Conservation (phyloP, 768 basidiomycete species). For the Tephrocybe sp. region DNA sequence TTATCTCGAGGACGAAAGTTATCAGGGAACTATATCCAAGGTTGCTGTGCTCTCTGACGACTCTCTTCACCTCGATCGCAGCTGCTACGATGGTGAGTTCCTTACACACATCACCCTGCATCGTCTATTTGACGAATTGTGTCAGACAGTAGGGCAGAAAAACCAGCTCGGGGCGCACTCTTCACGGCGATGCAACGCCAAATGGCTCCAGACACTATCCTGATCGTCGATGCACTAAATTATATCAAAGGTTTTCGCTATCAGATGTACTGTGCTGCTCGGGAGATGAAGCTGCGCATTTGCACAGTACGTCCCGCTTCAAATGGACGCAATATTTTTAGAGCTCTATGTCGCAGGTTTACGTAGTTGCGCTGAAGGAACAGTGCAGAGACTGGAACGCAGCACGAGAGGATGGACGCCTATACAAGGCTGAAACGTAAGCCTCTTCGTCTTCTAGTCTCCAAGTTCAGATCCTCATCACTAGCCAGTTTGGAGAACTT, state of each 20-base stretch:
- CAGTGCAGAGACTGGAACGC: slow-evolving; percentile 77
- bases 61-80: slow-evolving; percentile 55
- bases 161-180: slow-evolving; percentile 79
- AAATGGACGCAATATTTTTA: background rate
- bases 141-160: slow-evolving; percentile 78
- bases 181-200: slow-evolving; percentile 81
- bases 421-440: slow-evolving; percentile 75
- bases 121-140: background rate
- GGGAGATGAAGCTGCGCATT: slow-evolving; percentile 80
- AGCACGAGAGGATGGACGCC: slow-evolving; percentile 38
- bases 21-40: slow-evolving; percentile 47
- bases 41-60: slow-evolving; percentile 72
- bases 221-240: slow-evolving; percentile 89
- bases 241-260: slow-evolving; percentile 99
- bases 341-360: slow-evolving; percentile 48
- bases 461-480: slow-evolving; percentile 1
- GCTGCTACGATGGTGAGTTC: slow-evolving; percentile 69
- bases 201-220: slow-evolving; percentile 67
- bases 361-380: slow-evolving; percentile 72
- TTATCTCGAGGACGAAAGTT: slow-evolving; percentile 45
- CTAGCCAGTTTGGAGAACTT: slow-evolving; percentile 75
- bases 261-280: slow-evolving; percentile 94
- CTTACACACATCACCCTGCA: background rate
- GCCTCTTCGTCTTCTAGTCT: slow-evolving; percentile 20
- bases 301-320: slow-evolving; percentile 67